These are phyloP conservation scores for Lecanicillium sp. DNA, from an alignment of 2,329 filamentous ascomycete genomes.

Conservation along the genomic window DNA sequence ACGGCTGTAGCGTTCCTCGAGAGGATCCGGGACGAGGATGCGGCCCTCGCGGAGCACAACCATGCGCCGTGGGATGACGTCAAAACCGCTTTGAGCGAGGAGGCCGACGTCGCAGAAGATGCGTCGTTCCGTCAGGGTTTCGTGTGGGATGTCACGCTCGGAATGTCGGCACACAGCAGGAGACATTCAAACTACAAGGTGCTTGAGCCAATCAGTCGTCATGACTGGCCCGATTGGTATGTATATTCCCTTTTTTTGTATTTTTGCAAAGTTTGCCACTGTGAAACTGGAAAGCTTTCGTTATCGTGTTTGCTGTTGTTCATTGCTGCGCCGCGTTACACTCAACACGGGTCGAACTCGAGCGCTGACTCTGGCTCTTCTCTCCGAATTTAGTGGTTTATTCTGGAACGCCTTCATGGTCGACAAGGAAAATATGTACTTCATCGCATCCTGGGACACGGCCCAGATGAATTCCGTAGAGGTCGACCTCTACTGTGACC, in stretches of 20 bases:
- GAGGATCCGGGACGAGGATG: slow-evolving; percentile 23
- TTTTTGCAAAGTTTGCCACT: neutral
- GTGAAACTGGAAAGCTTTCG: neutral
- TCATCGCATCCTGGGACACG: slow-evolving; percentile 35
- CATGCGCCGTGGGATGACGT: slow-evolving; percentile 32
- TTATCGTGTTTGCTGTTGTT: neutral
- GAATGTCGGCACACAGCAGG: slow-evolving; percentile 19
- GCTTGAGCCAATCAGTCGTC: slow-evolving; percentile 26
- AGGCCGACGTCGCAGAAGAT: slow-evolving; percentile 25
- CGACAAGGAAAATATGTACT: slow-evolving; percentile 27
- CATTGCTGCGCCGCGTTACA: neutral
- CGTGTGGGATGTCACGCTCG: slow-evolving; percentile 33
- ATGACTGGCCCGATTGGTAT: slow-evolving; percentile 35
- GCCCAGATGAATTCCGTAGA: slow-evolving; percentile 31
- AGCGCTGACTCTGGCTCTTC: too few species aligned
- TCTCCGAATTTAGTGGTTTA: slow-evolving; percentile 27
- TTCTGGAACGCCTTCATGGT: slow-evolving; percentile 35
- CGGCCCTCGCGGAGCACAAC: slow-evolving; percentile 21
- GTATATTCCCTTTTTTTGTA: slow-evolving; percentile 9
- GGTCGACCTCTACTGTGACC: slow-evolving; percentile 26
- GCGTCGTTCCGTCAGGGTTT: slow-evolving; percentile 33
- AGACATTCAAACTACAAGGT: slow-evolving; percentile 18
- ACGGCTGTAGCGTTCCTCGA: slow-evolving; percentile 23
- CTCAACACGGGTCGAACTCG: neutral
- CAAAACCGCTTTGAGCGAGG: slow-evolving; percentile 26